Percentiles rank a stretch among this genome's conserved stretches.
These are phyloP conservation scores for Candida taoyuanica DNA, from an alignment of 805 yeast genomes.

Conservation along the genomic window DNA sequence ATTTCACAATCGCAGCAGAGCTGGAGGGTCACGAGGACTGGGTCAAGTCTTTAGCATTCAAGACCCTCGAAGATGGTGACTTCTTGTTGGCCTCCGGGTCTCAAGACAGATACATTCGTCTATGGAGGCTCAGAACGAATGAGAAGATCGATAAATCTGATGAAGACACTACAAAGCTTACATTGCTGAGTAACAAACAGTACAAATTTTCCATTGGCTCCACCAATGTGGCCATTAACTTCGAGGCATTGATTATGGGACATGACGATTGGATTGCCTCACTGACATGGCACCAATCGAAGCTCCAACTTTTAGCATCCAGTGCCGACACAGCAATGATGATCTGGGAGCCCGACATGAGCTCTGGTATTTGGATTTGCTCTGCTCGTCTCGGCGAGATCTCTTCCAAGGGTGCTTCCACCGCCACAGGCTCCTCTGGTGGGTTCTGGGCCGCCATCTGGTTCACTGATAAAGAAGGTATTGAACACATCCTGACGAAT, in stretches of 20 bases:
- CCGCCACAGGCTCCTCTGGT: slow-evolving; percentile 94
- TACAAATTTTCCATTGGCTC: slow-evolving; percentile 46
- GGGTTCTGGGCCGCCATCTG: slow-evolving; percentile 70
- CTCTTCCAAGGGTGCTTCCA: slow-evolving; percentile 93
- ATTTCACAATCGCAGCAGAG: slow-evolving; percentile 41
- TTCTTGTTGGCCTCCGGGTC: slow-evolving; percentile 82
- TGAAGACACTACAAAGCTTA: slow-evolving; percentile 47
- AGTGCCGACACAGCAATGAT: slow-evolving; percentile 92
- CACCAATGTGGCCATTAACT: slow-evolving; percentile 53
- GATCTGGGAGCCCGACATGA: slow-evolving; percentile 87
- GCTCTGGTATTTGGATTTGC: slow-evolving; percentile 89
- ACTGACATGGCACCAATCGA: slow-evolving; percentile 65
- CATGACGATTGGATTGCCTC: slow-evolving; percentile 98
- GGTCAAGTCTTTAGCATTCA: slow-evolving; percentile 71
- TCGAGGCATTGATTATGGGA: slow-evolving; percentile 94
- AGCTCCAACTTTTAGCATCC: slow-evolving; percentile 65
- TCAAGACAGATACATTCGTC: slow-evolving; percentile 85
- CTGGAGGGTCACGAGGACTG: slow-evolving; percentile 95
- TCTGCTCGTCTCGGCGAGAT: slow-evolving; percentile 81
- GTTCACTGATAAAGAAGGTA: slow-evolving; percentile 41
- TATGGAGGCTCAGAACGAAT: slow-evolving; percentile 72
- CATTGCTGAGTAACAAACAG: slow-evolving; percentile 65
- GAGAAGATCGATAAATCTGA: slow-evolving; percentile 52
- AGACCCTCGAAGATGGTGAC: slow-evolving; percentile 42
- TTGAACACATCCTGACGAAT: slow-evolving; percentile 64